These are phyloP conservation scores for Monosporozyma unispora DNA, from an alignment of 805 yeast species.

Conservation along the genomic window DNA sequence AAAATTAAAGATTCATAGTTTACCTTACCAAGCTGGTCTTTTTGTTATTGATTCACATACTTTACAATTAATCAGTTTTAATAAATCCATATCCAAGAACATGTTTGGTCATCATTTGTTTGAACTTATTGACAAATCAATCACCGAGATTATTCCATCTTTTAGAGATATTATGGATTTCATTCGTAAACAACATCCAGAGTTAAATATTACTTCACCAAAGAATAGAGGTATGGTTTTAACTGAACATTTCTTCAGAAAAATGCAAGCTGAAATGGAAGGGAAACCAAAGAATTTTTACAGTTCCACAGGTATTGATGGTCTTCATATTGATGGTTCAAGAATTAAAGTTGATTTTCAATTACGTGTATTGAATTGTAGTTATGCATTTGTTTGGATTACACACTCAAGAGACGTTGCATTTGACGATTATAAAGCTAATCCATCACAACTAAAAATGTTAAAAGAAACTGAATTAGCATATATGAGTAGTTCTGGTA, in stretches of 20 bases:
- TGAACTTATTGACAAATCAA: conserved; percentile 37
- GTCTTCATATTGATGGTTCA: conserved; percentile 62
- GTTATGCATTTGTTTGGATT: conserved; percentile 67
- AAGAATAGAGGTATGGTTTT: conserved; percentile 56
- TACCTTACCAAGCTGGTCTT: conserved; percentile 84
- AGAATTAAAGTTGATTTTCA: conserved; percentile 66
- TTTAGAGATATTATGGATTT: conserved; percentile 37
- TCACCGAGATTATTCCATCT: conserved; percentile 54
- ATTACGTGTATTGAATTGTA: conserved; percentile 55
- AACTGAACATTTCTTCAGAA: conserved; percentile 86
- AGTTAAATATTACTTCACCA: conserved; percentile 34
- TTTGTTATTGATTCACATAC: conserved; percentile 51
- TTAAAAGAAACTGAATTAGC: conserved; percentile 32
- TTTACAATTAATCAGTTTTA: conserved; percentile 56
- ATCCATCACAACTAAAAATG: conserved; percentile 35
- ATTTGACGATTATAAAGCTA: conserved; percentile 27
- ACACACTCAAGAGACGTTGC: conserved; percentile 59
- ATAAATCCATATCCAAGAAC: conserved; percentile 68
- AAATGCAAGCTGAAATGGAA: conserved; percentile 42
- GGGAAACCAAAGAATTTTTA: conserved; percentile 44
- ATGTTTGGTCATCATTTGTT: conserved; percentile 58
- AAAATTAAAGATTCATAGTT: conserved; percentile 59
- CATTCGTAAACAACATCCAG: conserved; percentile 31
- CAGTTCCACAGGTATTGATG: conserved; percentile 59
- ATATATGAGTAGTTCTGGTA: conserved; percentile 20